Percentiles rank a stretch among this genome's conserved stretches.
These are phyloP conservation scores for Rhynchosporium agropyri DNA, from an alignment of 2,329 filamentous ascomycete genomes.

Conservation along the genomic window DNA sequence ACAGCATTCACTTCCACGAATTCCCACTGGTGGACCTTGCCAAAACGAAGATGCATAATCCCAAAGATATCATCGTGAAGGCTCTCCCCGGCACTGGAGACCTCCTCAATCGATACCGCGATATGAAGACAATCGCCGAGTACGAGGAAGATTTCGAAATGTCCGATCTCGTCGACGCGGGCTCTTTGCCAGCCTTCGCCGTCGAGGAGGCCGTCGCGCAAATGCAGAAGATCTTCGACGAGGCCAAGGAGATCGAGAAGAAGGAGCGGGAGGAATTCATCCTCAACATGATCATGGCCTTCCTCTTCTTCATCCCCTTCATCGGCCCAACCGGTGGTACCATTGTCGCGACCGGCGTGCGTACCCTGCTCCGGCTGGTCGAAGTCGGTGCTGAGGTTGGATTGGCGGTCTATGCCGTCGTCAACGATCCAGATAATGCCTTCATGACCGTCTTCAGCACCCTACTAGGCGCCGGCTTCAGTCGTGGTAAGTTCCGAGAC, in stretches of 20 bases:
- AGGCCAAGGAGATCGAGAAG: conserved; percentile 1
- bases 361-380: neutral
- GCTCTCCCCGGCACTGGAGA: neutral
- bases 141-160: conserved; percentile 1
- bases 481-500: neutral
- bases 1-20: neutral
- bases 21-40: neutral
- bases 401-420: neutral
- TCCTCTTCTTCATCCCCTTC: conserved; percentile 6
- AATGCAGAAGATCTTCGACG: conserved; percentile 3
- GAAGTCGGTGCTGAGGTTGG: conserved; percentile 4
- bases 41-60: conserved; percentile 4
- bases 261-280: neutral
- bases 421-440: conserved; percentile 1
- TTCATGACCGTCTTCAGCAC: conserved; percentile 6
- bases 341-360: neutral
- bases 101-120: neutral
- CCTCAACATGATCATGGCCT: neutral
- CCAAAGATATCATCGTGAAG: neutral
- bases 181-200: neutral
- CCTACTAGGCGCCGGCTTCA: conserved; percentile 1
- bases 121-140: neutral
- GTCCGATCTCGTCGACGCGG: neutral
- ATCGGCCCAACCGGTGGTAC: neutral
- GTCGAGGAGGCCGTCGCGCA: neutral